Percentiles rank a stretch among this genome's conserved stretches.
Evolutionary conservation across 140 eudicot genomes (phyloP).

Genomic region (Flaveria floridana): DNA sequence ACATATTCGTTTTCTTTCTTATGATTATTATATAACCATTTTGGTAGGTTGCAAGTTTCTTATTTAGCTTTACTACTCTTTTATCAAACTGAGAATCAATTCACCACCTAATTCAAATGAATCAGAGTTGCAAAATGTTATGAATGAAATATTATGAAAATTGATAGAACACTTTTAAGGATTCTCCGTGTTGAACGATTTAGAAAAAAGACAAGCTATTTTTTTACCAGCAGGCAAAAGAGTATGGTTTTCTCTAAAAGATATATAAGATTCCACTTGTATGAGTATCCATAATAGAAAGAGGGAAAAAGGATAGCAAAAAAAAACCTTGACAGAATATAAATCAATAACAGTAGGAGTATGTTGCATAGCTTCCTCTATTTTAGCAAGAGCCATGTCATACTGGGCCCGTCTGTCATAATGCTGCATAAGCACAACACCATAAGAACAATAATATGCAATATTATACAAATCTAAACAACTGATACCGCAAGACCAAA

Average conservation of each 20-base stretch:
- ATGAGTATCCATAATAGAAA: not conserved
- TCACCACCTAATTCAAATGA: not conserved
- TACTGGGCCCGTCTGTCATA: constrained; percentile 76
- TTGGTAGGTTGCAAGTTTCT: constrained; percentile 4
- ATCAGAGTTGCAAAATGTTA: not conserved
- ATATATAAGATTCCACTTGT: not conserved
- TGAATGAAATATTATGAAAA: not conserved
- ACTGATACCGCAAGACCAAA: constrained; percentile 26
- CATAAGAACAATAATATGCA: not conserved
- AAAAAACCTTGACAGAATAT: constrained; percentile 80
- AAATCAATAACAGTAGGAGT: constrained; percentile 97
- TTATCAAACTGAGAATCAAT: not conserved
- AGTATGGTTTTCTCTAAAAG: not conserved
- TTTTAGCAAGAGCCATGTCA: constrained; percentile 71
- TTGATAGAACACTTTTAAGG: not conserved
- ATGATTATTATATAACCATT: not conserved
- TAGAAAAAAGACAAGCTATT: not conserved
- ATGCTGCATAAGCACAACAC: constrained; percentile 52
- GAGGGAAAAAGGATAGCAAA: not conserved
- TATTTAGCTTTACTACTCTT: not conserved
- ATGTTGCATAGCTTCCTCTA: constrained; percentile 88
- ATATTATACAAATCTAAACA: constrained; percentile 9
- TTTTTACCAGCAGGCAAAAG: not conserved
- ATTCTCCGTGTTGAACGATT: not conserved
- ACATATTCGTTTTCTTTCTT: not conserved